Conservation (phyloP, 2,329 filamentous ascomycete species). For the Nigrospora osmanthi region DNA sequence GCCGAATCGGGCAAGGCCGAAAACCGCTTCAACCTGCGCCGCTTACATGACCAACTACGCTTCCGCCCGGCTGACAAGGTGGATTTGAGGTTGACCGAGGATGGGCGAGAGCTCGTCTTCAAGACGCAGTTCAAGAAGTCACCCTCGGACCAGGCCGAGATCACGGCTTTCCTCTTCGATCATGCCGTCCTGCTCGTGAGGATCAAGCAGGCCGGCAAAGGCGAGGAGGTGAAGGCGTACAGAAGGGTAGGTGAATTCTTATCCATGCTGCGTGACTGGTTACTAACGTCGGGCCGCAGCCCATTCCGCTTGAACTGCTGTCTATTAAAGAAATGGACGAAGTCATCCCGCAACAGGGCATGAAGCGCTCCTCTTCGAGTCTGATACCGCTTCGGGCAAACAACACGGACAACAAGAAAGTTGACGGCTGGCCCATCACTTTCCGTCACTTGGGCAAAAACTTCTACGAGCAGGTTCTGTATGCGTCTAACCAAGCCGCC, state of each 20-base stretch:
- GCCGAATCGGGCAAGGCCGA: slow-evolving; percentile 94
- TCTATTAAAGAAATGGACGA: slow-evolving; percentile 97
- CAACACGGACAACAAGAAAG: slow-evolving; percentile 48
- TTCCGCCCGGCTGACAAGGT: slow-evolving; percentile 87
- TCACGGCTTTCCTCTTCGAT: slow-evolving; percentile 93
- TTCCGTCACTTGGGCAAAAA: slow-evolving; percentile 95
- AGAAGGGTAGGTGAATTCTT: slow-evolving; percentile 48
- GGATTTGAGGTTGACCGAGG: slow-evolving; percentile 89
- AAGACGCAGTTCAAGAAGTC: slow-evolving; percentile 93
- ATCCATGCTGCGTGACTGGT: slow-evolving; percentile 1
- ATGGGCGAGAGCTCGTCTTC: slow-evolving; percentile 85
- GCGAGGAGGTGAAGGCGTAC: slow-evolving; percentile 91
- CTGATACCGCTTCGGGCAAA: slow-evolving; percentile 51
- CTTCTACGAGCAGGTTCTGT: slow-evolving; percentile 87
- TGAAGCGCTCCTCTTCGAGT: slow-evolving; percentile 84
- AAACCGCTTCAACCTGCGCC: slow-evolving; percentile 92
- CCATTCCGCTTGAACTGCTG: slow-evolving; percentile 87
- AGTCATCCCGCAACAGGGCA: slow-evolving; percentile 72
- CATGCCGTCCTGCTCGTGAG: slow-evolving; percentile 89
- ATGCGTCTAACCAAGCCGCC: slow-evolving; percentile 75
- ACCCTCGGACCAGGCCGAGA: slow-evolving; percentile 78
- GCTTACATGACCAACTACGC: slow-evolving; percentile 83
- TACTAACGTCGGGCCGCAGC: slow-evolving; percentile 34
- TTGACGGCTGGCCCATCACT: slow-evolving; percentile 85
- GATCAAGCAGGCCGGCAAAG: slow-evolving; percentile 86